Conservation (phyloP, 1,139 yeast genomes). For the Williopsis jadinii region DNA sequence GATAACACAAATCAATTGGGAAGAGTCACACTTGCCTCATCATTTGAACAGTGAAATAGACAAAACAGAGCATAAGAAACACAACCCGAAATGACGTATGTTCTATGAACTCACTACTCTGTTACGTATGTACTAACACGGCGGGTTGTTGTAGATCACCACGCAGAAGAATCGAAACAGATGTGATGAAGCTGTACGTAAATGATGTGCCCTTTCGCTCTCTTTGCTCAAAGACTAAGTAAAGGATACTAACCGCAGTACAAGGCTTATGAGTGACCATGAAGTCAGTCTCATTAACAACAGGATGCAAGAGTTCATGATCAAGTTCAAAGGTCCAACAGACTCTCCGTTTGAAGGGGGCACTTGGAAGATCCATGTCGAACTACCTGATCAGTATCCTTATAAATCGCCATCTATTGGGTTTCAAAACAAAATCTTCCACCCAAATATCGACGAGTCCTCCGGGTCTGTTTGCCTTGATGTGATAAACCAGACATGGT, state of each 20-base stretch:
- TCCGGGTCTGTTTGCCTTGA: conserved; percentile 95
- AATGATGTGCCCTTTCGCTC: not conserved
- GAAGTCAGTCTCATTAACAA: conserved; percentile 83
- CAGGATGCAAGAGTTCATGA: conserved; percentile 85
- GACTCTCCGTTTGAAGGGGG: conserved; percentile 92
- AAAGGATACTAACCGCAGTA: not conserved
- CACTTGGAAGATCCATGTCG: conserved; percentile 86
- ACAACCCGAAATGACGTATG: not conserved
- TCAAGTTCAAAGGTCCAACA: conserved; percentile 79
- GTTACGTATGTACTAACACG: no score
- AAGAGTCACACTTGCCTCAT: no score
- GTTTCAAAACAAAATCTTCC: conserved; percentile 83
- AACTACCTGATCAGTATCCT: conserved; percentile 92
- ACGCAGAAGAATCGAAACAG: conserved; percentile 89
- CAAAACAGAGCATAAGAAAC: not conserved
- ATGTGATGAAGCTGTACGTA: conserved; percentile 84
- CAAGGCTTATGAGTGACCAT: conserved; percentile 80
- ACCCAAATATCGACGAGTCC: conserved; percentile 86
- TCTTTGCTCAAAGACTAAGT: not conserved
- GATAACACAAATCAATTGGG: no score
- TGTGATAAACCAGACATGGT: conserved; percentile 97
- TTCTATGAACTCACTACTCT: not conserved
- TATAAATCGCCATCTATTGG: conserved; percentile 95
- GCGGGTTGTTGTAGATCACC: conserved; percentile 24
- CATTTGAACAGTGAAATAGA: no score